Evolutionary conservation across 768 basidiomycete genomes (phyloP).

Genomic region (Thelephora aurantiotincta): DNA sequence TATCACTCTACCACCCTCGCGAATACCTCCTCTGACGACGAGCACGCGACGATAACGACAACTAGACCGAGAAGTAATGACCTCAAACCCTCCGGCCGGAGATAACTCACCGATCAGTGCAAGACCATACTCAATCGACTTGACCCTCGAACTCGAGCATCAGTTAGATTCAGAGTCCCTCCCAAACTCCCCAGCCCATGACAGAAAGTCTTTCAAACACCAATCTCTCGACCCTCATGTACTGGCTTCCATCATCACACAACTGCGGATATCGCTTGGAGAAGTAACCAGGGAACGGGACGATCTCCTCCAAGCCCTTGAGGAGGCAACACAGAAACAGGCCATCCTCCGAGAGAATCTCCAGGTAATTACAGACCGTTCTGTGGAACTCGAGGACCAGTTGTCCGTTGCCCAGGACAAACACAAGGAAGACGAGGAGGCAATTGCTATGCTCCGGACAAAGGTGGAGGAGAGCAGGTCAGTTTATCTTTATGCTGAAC

Average conservation of each 20-base stretch:
- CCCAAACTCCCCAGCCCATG: conserved; percentile 24
- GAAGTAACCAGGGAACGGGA: conserved; percentile 63
- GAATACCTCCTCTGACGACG: too few relatives aligned
- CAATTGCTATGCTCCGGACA: conserved; percentile 58
- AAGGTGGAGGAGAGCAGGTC: conserved; percentile 85
- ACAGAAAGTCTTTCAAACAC: conserved; percentile 18
- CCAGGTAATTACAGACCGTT: conserved; percentile 51
- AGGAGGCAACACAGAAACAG: conserved; percentile 36
- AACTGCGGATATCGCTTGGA: conserved; percentile 50
- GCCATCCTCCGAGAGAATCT: conserved; percentile 50
- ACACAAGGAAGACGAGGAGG: conserved; percentile 58
- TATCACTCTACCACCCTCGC: too few relatives aligned
- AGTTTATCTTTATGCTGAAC: conserved; percentile 9
- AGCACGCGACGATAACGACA: too few relatives aligned
- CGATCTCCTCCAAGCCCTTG: conserved; percentile 39
- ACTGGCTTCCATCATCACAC: conserved; percentile 61
- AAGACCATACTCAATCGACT: conserved; percentile 48
- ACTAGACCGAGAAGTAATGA: too few relatives aligned
- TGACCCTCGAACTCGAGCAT: conserved; percentile 66
- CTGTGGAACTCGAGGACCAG: conserved; percentile 40
- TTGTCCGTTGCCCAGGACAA: conserved; percentile 29
- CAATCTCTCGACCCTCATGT: conserved; percentile 60
- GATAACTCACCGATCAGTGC: too few relatives aligned
- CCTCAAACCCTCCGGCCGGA: too few relatives aligned
- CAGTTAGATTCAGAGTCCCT: conserved; percentile 56